A percentile compares a stretch with the other conserved stretches of the same genome.
Evolutionary conservation across 1,284 basidiomycete genomes (phyloP).

Genomic region (Ustilago sp.): DNA sequence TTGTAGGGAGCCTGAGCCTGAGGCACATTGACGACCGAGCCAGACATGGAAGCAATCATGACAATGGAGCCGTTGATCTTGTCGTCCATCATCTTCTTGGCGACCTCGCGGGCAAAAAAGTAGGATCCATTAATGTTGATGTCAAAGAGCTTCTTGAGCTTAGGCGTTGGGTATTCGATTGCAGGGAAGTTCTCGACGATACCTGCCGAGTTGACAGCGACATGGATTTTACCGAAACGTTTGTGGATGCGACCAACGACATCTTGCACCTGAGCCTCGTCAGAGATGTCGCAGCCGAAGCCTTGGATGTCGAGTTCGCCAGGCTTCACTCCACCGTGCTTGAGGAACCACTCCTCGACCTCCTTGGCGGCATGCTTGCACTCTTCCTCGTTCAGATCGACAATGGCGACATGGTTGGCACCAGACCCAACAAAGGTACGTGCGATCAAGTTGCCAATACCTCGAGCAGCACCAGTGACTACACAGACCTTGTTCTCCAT

Average conservation of each 20-base stretch:
- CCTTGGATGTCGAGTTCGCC: slow-evolving; percentile 81
- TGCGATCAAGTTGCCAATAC: slow-evolving; percentile 70
- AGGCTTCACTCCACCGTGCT: slow-evolving; percentile 75
- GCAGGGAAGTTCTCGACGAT: slow-evolving; percentile 93
- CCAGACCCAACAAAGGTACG: slow-evolving; percentile 89
- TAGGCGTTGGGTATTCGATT: slow-evolving; percentile 77
- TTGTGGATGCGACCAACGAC: slow-evolving; percentile 61
- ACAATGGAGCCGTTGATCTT: slow-evolving; percentile 80
- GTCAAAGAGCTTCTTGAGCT: slow-evolving; percentile 77
- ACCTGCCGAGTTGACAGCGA: slow-evolving; percentile 72
- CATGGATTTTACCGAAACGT: slow-evolving; percentile 84
- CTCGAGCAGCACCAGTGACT: slow-evolving; percentile 92
- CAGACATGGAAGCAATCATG: slow-evolving; percentile 87
- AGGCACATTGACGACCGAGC: slow-evolving; percentile 78
- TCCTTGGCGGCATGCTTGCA: slow-evolving; percentile 80
- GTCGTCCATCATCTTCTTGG: slow-evolving; percentile 75
- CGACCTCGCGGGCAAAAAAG: slow-evolving; percentile 92
- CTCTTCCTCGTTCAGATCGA: slow-evolving; percentile 84
- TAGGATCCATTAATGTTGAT: slow-evolving; percentile 88
- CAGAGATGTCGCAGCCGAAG: slow-evolving; percentile 87
- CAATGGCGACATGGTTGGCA: slow-evolving; percentile 82
- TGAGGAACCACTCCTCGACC: slow-evolving; percentile 75
- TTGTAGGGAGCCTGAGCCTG: slow-evolving; percentile 95
- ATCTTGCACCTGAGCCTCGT: slow-evolving; percentile 73
- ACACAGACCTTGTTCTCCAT: slow-evolving; percentile 79